Base-by-base conservation (phyloP, 75 land plant genomes). In the Sequoia sempervirens region DNA sequence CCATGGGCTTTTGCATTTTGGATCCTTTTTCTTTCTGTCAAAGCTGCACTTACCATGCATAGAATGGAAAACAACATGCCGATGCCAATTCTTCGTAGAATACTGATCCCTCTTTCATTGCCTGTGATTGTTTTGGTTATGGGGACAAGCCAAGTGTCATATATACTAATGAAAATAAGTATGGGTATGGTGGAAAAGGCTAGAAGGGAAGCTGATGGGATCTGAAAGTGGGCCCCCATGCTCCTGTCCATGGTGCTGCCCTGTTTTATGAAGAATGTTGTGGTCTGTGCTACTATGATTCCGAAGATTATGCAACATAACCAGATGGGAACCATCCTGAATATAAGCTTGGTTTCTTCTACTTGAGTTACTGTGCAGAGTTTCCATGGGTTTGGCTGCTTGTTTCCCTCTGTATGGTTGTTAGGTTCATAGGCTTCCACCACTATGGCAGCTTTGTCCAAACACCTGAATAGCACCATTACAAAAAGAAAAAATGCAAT, bases 291-390 rank as follows among this genome's bases (percentile, higher is more conserved):
- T 52, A 50, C 79, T 52, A 37, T 47, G 40, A 43, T 66, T 50
- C 58, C 81, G 28, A 80, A 80, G 58, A 52, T 46, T 30, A 80
- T 6, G 56, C 81, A 80, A 47, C 84, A 86, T 30, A 87, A 23
- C 90, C 90, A 89, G 68, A 89, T 89, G 23, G 90, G 90, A 23
- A 89, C 74, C 82, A 87, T 81, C 47, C 86, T 82, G n/a, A 89
- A 30, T 46, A 89, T 32, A 15, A 87, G 82, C 81, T 89, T 89
- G 56, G 88, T 84, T 82, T 89, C 90, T 80, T 89, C 90, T 30
- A 89, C 86, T 79, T 89, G 89, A 66, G 90, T 87, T 54, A 89
- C 90, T 40, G 90, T 84, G 86, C 89, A 89, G 30, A 89, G 43
- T 84, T 74, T 87, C 90, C 90, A 87, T 47, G 81, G 56, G 50